Conservation (phyloP, 1,284 basidiomycete species). For the Thecaphora thlaspeos region DNA sequence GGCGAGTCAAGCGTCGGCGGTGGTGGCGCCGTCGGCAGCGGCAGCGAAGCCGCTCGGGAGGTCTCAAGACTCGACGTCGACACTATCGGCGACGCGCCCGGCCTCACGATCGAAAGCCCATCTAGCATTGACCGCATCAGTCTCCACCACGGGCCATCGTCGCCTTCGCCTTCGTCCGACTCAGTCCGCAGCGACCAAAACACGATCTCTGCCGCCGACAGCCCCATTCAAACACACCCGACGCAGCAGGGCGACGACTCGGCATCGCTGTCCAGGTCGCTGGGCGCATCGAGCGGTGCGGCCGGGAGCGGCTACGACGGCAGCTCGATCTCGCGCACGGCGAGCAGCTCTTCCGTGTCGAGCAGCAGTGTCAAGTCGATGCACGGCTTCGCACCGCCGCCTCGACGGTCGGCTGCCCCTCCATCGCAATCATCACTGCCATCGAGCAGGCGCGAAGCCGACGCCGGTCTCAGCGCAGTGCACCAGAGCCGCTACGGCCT, state of each 20-base stretch:
- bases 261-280: not conserved
- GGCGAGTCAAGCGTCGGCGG: too few species aligned
- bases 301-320: not conserved
- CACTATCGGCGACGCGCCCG: too few species aligned
- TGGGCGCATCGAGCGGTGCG: not conserved
- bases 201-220: too few species aligned
- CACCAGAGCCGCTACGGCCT: not conserved
- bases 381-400: slow-evolving; percentile 3
- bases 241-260: not conserved
- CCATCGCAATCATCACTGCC: too few species aligned
- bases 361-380: not conserved
- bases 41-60: too few species aligned
- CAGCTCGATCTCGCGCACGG: not conserved
- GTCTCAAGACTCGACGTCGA: too few species aligned
- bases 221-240: too few species aligned
- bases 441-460: not conserved
- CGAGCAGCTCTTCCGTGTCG: not conserved
- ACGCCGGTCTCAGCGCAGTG: not conserved
- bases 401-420: not conserved
- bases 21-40: too few species aligned
- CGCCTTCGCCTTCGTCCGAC: too few species aligned
- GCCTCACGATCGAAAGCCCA: slow-evolving; percentile 12
- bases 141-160: too few species aligned
- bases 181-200: too few species aligned
- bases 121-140: slow-evolving; percentile 17